Percentiles rank a stretch among this genome's conserved stretches.
Evolutionary conservation across 306 rosid genomes (phyloP).

Genomic region (Luffa aegyptiaca): DNA sequence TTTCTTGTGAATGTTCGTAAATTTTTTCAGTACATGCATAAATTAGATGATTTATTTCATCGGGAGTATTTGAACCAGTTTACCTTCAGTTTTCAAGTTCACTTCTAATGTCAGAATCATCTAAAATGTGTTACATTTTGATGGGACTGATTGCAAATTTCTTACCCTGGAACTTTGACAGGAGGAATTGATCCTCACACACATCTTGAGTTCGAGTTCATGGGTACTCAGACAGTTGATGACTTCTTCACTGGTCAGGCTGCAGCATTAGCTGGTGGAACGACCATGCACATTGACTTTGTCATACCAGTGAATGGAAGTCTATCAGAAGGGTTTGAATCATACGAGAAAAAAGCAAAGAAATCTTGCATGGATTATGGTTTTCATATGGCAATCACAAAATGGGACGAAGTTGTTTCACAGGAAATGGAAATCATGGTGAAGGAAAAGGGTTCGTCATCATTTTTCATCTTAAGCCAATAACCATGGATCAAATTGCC

Average conservation of each 20-base stretch:
- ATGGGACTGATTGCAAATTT: not conserved
- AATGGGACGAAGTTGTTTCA: conserved; percentile 75
- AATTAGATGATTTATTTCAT: not conserved
- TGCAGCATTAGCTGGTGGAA: conserved; percentile 97
- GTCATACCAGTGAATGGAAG: conserved; percentile 67
- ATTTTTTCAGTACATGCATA: not conserved
- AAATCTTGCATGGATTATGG: conserved; percentile 91
- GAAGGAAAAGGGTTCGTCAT: conserved; percentile 65
- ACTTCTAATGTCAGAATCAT: not conserved
- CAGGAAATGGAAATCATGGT: conserved; percentile 82
- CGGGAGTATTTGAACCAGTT: not conserved
- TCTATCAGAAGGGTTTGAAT: conserved; percentile 64
- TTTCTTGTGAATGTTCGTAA: not conserved
- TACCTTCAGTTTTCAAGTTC: not conserved
- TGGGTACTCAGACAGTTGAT: conserved; percentile 49
- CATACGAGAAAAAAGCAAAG: conserved; percentile 64
- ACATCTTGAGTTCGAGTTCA: conserved; percentile 63
- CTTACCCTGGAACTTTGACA: conserved; percentile 22
- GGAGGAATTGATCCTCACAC: conserved; percentile 99
- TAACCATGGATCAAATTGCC: not conserved
- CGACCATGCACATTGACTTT: conserved; percentile 94
- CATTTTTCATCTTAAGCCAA: not conserved
- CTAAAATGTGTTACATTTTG: not conserved
- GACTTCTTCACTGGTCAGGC: conserved; percentile 97
- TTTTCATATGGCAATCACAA: conserved; percentile 95